Evolutionary conservation across 257 asterid genomes (phyloP), one percentile per base, ranked within the genome.

Genomic region (Nicotiana knightiana): DNA sequence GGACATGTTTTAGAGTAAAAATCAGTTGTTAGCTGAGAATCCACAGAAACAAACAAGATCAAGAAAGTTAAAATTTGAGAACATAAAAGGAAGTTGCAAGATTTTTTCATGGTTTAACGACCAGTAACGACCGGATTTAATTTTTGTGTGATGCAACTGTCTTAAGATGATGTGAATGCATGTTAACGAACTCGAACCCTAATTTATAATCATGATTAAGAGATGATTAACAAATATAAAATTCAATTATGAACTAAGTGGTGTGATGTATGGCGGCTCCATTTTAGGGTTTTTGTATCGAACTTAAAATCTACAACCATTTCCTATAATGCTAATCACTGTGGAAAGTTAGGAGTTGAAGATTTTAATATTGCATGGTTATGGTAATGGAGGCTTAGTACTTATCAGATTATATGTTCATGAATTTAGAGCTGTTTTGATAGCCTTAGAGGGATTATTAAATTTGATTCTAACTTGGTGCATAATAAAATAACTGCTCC

Each of bases 1-100:
- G 98, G 96, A 81, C 98, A 94, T 18, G 85, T 82, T 61, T 70
- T 82, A 12, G 93, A 35, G 85, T 93, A 94, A 68, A 85, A 94
- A 86, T 91, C 86, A 17, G 84, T 57, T 55, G 81, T 85, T 70
- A 94, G 84, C 79, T 93, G 96, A 82, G 92, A 91, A 82, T 91
- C 86, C 53, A 84, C 91, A 17, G 53, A 84, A 61, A 67, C 84
- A 55, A 88, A 86, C 65, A 90, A 53, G 87, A 90, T 75, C 5
- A 85, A 54, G 16, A 86, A 55, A 37, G 62, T 81, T 13, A 90
- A 0, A 84, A 84, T 6, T 85, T 80, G 18, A 7, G 80, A 77
- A 48, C 39, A 43, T n/a, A 5, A 39, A 67, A 18, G 48, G 48
- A 86, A 77, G 54, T 21, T 76, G 83, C 33, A 24, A 0, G 86